Evolutionary conservation across 805 yeast genomes (phyloP).

Genomic region (Wickerhamomyces tratensis): DNA sequence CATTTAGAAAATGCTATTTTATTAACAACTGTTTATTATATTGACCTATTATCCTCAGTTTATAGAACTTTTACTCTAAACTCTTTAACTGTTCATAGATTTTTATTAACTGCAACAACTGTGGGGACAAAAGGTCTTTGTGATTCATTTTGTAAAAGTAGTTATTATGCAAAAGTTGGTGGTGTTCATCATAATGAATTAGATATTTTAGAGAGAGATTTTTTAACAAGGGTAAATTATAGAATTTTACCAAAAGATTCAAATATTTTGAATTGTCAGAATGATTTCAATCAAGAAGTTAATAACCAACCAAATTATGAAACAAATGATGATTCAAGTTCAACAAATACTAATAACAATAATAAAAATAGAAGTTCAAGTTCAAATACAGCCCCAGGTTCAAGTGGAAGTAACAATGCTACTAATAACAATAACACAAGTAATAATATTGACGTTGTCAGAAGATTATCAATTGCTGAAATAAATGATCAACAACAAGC

Average conservation of each 20-base stretch:
- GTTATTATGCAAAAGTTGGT: conserved; percentile 93
- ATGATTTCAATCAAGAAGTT: conserved; percentile 12
- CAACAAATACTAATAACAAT: conserved; percentile 7
- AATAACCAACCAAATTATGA: conserved; percentile 6
- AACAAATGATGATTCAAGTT: conserved; percentile 4
- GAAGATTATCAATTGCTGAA: neutral
- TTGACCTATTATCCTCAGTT: conserved; percentile 71
- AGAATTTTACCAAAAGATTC: conserved; percentile 51
- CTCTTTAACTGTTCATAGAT: conserved; percentile 90
- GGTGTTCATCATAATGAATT: conserved; percentile 80
- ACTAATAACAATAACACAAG: too few relatives aligned
- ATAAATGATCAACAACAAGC: conserved; percentile 1
- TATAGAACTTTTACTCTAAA: conserved; percentile 77
- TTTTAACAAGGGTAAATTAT: conserved; percentile 72
- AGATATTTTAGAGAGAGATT: conserved; percentile 83
- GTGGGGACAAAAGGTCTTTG: conserved; percentile 86
- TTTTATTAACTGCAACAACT: conserved; percentile 81
- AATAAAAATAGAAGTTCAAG: neutral
- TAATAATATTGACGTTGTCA: neutral
- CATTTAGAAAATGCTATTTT: conserved; percentile 77
- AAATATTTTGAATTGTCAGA: conserved; percentile 28
- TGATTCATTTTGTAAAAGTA: conserved; percentile 88
- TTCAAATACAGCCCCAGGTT: too few relatives aligned
- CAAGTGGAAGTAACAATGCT: too few relatives aligned
- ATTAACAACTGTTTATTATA: conserved; percentile 78